Base-by-base conservation (phyloP, 2,329 filamentous ascomycete genomes). In the Monilinia vaccinii-corymbosi region DNA sequence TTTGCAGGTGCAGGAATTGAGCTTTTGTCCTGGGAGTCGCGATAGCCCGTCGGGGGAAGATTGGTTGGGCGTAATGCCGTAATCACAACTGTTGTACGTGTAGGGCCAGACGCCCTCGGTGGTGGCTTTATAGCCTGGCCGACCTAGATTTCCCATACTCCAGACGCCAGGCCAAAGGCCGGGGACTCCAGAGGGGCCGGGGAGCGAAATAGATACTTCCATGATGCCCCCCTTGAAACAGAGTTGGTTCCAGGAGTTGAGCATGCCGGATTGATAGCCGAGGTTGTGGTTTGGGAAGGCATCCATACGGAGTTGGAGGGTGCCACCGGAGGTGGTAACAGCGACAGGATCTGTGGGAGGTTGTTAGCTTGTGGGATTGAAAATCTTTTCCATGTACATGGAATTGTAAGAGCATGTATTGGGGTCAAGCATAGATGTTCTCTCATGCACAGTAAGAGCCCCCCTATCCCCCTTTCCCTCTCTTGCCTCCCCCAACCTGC, bases 61-160 rank as follows among this genome's bases (percentile, higher is more conserved):
- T 68, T 89, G 86, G 66, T 89, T 89, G 1, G 84, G 78, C 2
- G 86, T 88, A 63, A 89, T 88, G 11, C 86, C 86, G 23, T 78
- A 76, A 69, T 89, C 79, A 64, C 79, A 81, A 38, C 73, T 72
- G 55, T 77, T 71, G 66, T 81, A 81, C 0, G 78, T 81, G 64
- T 81, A 81, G 2, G 79, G 79, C 79, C 79, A 81, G 60, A 80
- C 69, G 7, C 79, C 79, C 23, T 81, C 79, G 0, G 78, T 81
- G 1, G 78, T 80, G 2, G 77, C 72, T 36, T 77, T 70, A 62
- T 79, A 80, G 42, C 79, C 79, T 21, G 79, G 79, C 36, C 78
- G 71, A 4, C 78, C 79, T 2, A 81, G 73, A 62, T 81, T 81
- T 0, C 79, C 79, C 75, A 81, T 78, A 2, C 77, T 76, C 79